Percentiles rank a stretch among this genome's conserved stretches.
Evolutionary conservation across 2,329 filamentous ascomycete genomes (phyloP).

Genomic region (Trichoderma pleuroti): DNA sequence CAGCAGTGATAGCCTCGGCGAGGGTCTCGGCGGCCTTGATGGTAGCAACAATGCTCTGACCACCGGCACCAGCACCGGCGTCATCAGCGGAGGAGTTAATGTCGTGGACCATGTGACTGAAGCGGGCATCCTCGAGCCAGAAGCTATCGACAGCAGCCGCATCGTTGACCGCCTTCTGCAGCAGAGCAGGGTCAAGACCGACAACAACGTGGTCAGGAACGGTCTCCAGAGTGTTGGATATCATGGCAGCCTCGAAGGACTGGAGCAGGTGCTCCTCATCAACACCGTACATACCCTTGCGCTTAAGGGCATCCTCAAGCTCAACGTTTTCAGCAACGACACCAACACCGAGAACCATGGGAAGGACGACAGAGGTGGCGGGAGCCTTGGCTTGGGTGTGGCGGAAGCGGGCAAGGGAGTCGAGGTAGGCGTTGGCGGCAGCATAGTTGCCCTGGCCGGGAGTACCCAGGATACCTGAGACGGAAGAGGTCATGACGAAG

Average conservation of each 20-base stretch:
- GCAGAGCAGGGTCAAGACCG: conserved; percentile 26
- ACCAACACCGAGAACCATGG: conserved; percentile 36
- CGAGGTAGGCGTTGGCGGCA: conserved; percentile 32
- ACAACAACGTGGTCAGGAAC: conserved; percentile 25
- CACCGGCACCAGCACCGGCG: background rate
- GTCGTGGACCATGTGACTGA: background rate
- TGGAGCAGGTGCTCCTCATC: conserved; percentile 32
- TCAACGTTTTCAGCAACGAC: conserved; percentile 34
- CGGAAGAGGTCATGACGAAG: conserved; percentile 27
- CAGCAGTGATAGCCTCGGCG: conserved; percentile 19
- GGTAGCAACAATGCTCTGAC: conserved; percentile 22
- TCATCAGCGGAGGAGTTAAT: conserved; percentile 2
- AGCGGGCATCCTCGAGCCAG: background rate
- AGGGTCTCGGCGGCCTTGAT: conserved; percentile 18
- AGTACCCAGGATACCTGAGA: conserved; percentile 31
- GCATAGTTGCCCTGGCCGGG: conserved; percentile 34
- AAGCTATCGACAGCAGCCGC: background rate
- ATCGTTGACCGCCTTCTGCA: conserved; percentile 21
- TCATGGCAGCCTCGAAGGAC: conserved; percentile 24
- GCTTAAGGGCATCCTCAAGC: conserved; percentile 33
- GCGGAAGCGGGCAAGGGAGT: conserved; percentile 32
- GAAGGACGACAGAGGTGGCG: conserved; percentile 29
- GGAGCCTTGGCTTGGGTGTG: conserved; percentile 24
- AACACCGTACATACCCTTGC: conserved; percentile 35
- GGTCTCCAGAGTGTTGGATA: background rate